Evolutionary conservation across 306 rosid species (phyloP), one percentile per base, ranked within the genome.

Genomic region (Vigna nakashimae): DNA sequence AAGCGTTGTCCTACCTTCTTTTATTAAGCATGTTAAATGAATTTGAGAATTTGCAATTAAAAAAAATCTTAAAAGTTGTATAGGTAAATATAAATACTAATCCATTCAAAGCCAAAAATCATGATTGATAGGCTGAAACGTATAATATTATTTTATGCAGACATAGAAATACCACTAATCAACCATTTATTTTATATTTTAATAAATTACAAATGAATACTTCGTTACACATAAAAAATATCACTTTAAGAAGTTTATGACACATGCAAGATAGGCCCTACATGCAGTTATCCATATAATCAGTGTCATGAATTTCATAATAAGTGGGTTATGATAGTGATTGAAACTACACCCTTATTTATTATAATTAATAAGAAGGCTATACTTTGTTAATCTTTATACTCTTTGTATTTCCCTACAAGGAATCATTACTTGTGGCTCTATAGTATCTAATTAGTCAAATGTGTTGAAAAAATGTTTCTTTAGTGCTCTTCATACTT

Each of bases 371-470:
- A 28, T 30, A 9, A 1, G 20, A 59, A 59, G 1, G 42, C 5
- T 59, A 28, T 59, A 7, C 14, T 28, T 59, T 6, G 0, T 59
- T 28, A 59, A 60, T n/a, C 30, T 40, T 45, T 51, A 45, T 55
- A 69, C 17, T 68, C n/a, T 36, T 36, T 26, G 48, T 53, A 79
- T 24, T 38, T 56, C 51, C 30, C 18, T 15, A 50, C 55, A 49
- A 64, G 43, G 52, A 71, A 86, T 83, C 77, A 86, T 86, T 78
- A 42, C 76, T 58, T 48, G 82, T 69, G 24, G 34, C 65, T 80
- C 30, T 42, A 65, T 17, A 65, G 22, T 42, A 42, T 38, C 30
- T 52, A 64, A 59, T 53, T 80, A 64, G 84, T 86, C 89, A 83
- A 83, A 77, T 80, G 63, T 77, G 84, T 80, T 73, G 82, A 72